Evolutionary conservation across 179 eudicot genomes (phyloP), one percentile per base, ranked within the genome.

Genomic region (Silene noctiflora): DNA sequence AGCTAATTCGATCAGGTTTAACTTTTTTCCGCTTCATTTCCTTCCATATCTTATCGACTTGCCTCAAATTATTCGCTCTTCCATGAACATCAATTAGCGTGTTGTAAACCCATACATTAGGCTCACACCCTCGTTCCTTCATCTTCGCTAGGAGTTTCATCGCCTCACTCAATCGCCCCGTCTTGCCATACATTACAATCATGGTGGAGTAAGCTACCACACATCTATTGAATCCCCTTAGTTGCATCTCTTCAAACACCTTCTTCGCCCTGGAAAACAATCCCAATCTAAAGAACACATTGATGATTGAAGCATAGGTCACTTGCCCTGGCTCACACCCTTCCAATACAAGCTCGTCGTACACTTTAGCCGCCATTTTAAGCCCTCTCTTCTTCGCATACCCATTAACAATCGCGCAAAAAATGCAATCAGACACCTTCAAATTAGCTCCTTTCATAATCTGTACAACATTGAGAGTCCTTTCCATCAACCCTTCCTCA

Each of bases 161-260:
- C 1, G 99, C 99, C 48, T 92, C 96, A 4, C 87, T 81, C 4
- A 78, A 73, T 67, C 85, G 87, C 2, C 91, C 91, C 46, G 77
- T 84, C 73, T 88, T 95, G 1, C 91, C 89, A 68, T 92, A 95
- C 87, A 91, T 90, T 4, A 89, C 91, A 17, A 95, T 82, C 97
- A 95, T 92, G 68, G 85, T 95, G 0, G 97, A 95, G 76, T 95
- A 94, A 0, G 99, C 99, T 42, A 95, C 99, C 6, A 92, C 91
- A 65, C 99, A 95, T 79, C 79, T 80, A 55, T 89, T 87, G 24
- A 84, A 91, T 21, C 99, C 99, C 74, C 76, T 88, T 19, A 71
- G 22, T 48, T 79, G 88, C 98, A 92, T 94, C 62, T 90, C 90
- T 0, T 70, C 78, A 20, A 92, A 94, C 0, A 85, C 80, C 1